These are phyloP conservation scores for Murraya paniculata DNA, from an alignment of 345 rosid genomes.

Conservation along the genomic window DNA sequence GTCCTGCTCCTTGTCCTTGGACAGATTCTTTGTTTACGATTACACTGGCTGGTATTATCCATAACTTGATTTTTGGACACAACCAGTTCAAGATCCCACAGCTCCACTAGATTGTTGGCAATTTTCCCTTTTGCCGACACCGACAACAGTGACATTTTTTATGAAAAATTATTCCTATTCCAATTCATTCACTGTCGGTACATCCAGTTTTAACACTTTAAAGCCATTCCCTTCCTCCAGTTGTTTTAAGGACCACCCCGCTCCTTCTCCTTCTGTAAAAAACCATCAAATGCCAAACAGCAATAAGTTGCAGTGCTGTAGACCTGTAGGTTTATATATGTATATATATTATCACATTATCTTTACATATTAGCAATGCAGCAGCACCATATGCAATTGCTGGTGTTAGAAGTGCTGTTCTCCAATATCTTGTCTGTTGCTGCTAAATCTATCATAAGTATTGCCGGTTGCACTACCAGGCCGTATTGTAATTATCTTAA, in stretches of 20 bases:
- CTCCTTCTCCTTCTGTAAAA: too few species aligned
- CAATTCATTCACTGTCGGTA: neutral
- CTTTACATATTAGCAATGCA: too few species aligned
- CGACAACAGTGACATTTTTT: neutral
- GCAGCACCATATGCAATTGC: too few species aligned
- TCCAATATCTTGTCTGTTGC: too few species aligned
- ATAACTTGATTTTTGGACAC: neutral
- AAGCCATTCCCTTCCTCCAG: neutral
- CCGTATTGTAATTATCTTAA: too few species aligned
- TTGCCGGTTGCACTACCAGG: too few species aligned
- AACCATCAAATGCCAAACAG: too few species aligned
- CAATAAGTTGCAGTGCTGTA: too few species aligned
- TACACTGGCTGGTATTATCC: neutral
- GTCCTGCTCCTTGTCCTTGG: slow-evolving; percentile 13
- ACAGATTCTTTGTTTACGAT: slow-evolving; percentile 19
- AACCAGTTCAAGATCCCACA: neutral
- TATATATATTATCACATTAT: too few species aligned
- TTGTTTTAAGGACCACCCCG: neutral
- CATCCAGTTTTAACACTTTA: neutral
- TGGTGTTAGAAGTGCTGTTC: too few species aligned
- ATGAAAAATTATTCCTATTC: neutral
- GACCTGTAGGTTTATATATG: too few species aligned
- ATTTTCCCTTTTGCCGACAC: slow-evolving; percentile 17
- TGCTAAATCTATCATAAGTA: too few species aligned
- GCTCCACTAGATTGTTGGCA: neutral